Evolutionary conservation across 345 rosid genomes (phyloP).

Genomic region (Eutrema yunnanense): DNA sequence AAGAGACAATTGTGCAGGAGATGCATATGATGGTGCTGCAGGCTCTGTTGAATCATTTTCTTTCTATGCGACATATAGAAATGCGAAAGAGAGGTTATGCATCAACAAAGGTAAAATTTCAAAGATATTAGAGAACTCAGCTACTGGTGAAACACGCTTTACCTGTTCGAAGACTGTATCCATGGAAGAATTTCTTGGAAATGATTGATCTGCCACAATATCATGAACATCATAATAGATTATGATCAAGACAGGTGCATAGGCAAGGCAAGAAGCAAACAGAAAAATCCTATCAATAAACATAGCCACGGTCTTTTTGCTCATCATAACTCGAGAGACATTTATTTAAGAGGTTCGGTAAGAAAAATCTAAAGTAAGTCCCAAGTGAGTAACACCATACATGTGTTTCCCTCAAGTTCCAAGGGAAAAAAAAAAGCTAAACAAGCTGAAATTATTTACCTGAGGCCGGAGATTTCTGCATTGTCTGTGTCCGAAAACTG

Average conservation of each 20-base stretch:
- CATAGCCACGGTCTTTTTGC: not conserved
- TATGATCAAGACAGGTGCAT: not conserved
- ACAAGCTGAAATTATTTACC: constrained; percentile 38
- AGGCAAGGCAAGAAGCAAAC: constrained; percentile 8
- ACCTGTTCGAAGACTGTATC: constrained; percentile 71
- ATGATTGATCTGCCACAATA: constrained; percentile 56
- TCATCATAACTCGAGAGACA: not conserved
- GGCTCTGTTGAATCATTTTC: constrained; percentile 48
- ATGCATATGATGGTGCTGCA: constrained; percentile 41
- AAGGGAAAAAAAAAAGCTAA: not conserved
- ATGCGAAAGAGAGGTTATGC: constrained; percentile 3
- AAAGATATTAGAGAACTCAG: constrained; percentile 1
- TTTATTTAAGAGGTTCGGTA: not conserved
- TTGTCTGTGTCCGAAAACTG: constrained; percentile 40
- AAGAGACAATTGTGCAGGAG: constrained; percentile 52
- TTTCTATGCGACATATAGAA: constrained; percentile 10
- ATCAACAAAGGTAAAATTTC: not conserved
- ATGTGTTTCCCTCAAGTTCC: not conserved
- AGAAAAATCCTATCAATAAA: not conserved
- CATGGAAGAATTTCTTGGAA: constrained; percentile 54
- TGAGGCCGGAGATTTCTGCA: constrained; percentile 78
- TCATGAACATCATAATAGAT: not conserved
- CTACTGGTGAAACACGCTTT: constrained; percentile 12
- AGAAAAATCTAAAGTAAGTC: not conserved
- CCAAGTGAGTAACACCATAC: constrained; percentile 2